Evolutionary conservation across 345 rosid species (phyloP), one percentile per base, ranked within the genome.

Genomic region (Durio zibethinus): DNA sequence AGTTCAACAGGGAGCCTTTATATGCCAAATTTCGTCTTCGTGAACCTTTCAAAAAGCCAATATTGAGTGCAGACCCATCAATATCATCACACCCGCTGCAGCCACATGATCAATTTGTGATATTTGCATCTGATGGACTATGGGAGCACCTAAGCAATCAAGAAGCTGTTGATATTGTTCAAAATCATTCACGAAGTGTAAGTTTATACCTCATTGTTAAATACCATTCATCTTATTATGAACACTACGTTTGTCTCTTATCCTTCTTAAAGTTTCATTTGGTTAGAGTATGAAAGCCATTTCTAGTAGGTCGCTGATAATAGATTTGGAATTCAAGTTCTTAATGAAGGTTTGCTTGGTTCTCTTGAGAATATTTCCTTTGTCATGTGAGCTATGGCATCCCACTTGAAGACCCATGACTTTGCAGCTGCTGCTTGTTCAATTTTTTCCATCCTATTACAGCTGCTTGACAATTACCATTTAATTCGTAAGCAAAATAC

Each of bases 121-220:
- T 93, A 82, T 90, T 91, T 78, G 96, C 97, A 15, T 93, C 97
- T 61, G 96, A 91, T 83, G 96, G 96, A 47, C 93, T 91, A 2
- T 91, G 96, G 97, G 96, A 93, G 78, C 96, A 89, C 83, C 80
- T 93, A 79, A 89, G 84, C 78, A 93, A 93, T 83, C 96, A 93
- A 83, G 91, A 90, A 71, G 97, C 97, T 35, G 97, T 93, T 36
- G 87, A 91, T 72, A 85, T 93, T 0, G 93, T 93, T 43, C 90
- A 91, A 57, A 89, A 78, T 36, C 89, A 89, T 84, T 86, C 88
- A 21, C 89, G 82, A 74, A 88, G 74, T 69, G 97, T 93, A 83
- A 85, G 85, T 77, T 79, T 71, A 52, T 45, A 42, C 25, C 40
- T 78, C 54, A 1, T 18, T 43, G 29, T 56, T 38, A 64, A 27